Conservation (phyloP, 805 yeast genomes). For the Nematodospora valgi region DNA sequence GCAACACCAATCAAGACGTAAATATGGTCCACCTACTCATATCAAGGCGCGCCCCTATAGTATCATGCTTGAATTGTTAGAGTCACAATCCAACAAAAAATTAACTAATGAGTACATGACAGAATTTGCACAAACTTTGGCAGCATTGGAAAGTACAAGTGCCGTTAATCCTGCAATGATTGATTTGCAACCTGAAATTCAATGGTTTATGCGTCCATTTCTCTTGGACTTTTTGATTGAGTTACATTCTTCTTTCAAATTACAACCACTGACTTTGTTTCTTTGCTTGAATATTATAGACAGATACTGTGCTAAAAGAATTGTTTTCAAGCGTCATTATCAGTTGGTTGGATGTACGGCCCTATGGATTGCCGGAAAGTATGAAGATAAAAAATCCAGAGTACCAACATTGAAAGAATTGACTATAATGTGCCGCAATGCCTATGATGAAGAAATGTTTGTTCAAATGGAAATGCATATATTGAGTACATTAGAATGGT, state of each 20-base stretch:
- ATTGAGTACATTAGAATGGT: constrained; percentile 57
- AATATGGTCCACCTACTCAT: constrained; percentile 28
- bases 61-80: constrained; percentile 45
- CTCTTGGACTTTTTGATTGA: constrained; percentile 43
- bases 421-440: constrained; percentile 54
- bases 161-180: constrained; percentile 51
- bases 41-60: constrained; percentile 34
- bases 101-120: constrained; percentile 41
- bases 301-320: constrained; percentile 44
- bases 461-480: constrained; percentile 64
- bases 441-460: constrained; percentile 53
- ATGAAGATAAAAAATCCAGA: constrained; percentile 57
- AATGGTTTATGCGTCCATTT: constrained; percentile 48
- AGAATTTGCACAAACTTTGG: constrained; percentile 36
- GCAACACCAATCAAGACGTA: constrained; percentile 6
- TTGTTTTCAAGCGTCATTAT: constrained; percentile 45
- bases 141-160: constrained; percentile 37
- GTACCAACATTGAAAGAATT: constrained; percentile 56
- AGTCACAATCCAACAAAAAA: constrained; percentile 42
- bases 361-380: constrained; percentile 47
- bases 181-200: constrained; percentile 44
- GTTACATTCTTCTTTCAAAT: constrained; percentile 38
- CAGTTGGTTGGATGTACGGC: constrained; percentile 48
- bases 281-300: constrained; percentile 44
- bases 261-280: constrained; percentile 42